A percentile compares a stretch with the other conserved stretches of the same genome.
These are phyloP conservation scores for Albatrellus ellisii DNA, from an alignment of 768 basidiomycete species.

Conservation along the genomic window DNA sequence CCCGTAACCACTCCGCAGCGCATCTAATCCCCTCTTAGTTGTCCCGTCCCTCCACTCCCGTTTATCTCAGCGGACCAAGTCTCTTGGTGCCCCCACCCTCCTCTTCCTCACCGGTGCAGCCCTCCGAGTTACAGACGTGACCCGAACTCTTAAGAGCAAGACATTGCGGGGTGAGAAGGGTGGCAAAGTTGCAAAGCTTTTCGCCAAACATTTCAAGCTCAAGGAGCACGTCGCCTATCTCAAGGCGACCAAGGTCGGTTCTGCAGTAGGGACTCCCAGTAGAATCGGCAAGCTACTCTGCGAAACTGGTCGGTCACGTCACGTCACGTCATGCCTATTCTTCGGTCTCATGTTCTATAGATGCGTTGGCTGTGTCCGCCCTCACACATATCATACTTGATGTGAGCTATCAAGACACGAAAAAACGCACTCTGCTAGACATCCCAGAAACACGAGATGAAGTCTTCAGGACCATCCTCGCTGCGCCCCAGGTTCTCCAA, in stretches of 20 bases:
- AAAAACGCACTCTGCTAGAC: conserved; percentile 64
- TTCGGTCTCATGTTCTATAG: conserved; percentile 33
- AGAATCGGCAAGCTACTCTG: conserved; percentile 77
- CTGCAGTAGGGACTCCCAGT: conserved; percentile 88
- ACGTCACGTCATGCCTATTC: background rate
- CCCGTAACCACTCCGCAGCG: background rate
- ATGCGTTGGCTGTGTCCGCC: conserved; percentile 56
- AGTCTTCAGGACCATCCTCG: conserved; percentile 63
- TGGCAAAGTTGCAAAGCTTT: conserved; percentile 89
- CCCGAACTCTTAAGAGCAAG: conserved; percentile 57
- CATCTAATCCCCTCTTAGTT: conserved; percentile 25
- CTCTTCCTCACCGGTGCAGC: conserved; percentile 83
- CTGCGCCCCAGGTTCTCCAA: conserved; percentile 42
- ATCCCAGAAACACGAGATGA: conserved; percentile 79
- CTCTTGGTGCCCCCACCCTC: conserved; percentile 75
- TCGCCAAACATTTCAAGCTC: conserved; percentile 90
- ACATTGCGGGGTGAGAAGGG: conserved; percentile 67
- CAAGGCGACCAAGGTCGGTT: conserved; percentile 70
- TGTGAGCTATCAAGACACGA: conserved; percentile 56
- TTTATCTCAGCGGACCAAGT: conserved; percentile 63
- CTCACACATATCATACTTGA: conserved; percentile 82
- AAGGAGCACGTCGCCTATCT: conserved; percentile 79
- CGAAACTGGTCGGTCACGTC: conserved; percentile 40
- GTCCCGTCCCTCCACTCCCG: conserved; percentile 56
- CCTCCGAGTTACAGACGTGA: conserved; percentile 81